Evolutionary conservation across 2,329 filamentous ascomycete genomes (phyloP), one percentile per base, ranked within the genome.

Genomic region (Stemphylium vesicarium): DNA sequence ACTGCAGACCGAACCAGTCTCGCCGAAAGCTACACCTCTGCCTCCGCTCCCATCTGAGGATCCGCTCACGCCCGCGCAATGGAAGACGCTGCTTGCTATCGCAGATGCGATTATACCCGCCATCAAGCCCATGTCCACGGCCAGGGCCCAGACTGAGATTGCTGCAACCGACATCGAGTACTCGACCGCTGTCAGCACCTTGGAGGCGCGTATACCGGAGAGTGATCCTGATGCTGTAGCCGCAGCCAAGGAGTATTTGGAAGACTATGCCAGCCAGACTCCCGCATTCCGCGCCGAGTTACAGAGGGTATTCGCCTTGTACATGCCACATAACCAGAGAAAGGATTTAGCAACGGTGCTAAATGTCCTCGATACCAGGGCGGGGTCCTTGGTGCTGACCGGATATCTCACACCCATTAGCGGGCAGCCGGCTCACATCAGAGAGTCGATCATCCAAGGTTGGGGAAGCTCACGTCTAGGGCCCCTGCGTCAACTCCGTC

Each of bases 361-460:
- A 53, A 82, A 76, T 48, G 72, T 82, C 3, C 75, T 88, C 16
- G 80, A 84, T 56, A 87, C 86, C 18, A 82, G 84, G 31, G 71
- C 82, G 3, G 88, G 88, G 22, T 85, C 86, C 22, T 74, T 89
- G 15, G 71, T 89, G 5, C 78, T 91, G 41, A 92, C 89, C 0
- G 88, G 89, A n/a, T 84, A 86, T 69, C 80, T 83, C 60, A 84
- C 81, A 0, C 85, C 88, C 1, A 73, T 91, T 40, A 80, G 85
- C 48, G 76, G 84, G 46, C 88, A 90, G 60, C 82, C 88, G 0
- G 63, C 86, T 16, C 73, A 81, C 31, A 77, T 85, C 15, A 84
- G 89, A 33, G 82, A 89, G 68, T 77, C 80, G 26, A 85, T 92
- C 44, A 62, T 92, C 35, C 79, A 83, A 47, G 74, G 78, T 29